Evolutionary conservation across 306 rosid species (phyloP).

Genomic region (Rosa lucieae): DNA sequence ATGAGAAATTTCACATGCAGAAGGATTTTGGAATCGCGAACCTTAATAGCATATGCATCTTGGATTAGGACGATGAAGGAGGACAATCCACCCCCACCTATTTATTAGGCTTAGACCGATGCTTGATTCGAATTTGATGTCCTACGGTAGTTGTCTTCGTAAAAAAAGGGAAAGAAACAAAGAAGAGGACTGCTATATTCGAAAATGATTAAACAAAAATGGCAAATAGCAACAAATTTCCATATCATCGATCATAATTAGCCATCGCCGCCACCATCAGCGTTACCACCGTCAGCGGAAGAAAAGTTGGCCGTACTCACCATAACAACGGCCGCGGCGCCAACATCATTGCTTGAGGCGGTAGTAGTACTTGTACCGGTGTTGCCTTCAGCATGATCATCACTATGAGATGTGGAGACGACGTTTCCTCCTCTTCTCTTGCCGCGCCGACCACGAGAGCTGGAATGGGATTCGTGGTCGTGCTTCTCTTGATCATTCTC

Average conservation of each 20-base stretch:
- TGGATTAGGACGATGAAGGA: no score
- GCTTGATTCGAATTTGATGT: no score
- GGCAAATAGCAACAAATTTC: neutral
- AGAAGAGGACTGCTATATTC: no score
- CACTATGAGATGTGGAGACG: constrained; percentile 17
- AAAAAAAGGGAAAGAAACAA: no score
- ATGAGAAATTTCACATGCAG: no score
- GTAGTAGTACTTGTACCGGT: constrained; percentile 15
- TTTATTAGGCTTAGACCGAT: no score
- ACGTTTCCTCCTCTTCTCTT: constrained; percentile 22
- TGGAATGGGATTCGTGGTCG: constrained; percentile 34
- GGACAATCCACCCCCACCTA: no score
- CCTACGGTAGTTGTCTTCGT: no score
- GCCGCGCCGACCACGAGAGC: constrained; percentile 22
- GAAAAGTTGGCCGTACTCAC: constrained; percentile 27
- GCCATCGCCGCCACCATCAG: constrained; percentile 28
- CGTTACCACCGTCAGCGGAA: constrained; percentile 24
- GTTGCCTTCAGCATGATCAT: constrained; percentile 24
- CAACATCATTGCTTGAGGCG: constrained; percentile 26
- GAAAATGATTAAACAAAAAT: neutral
- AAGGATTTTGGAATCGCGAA: no score
- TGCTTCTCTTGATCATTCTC: constrained; percentile 12
- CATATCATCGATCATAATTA: neutral
- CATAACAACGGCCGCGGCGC: constrained; percentile 28
- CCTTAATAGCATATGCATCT: no score